phyloP scores from a whole-genome alignment of 2,329 filamentous ascomycete species.

The Venturia oleaginea region DNA sequence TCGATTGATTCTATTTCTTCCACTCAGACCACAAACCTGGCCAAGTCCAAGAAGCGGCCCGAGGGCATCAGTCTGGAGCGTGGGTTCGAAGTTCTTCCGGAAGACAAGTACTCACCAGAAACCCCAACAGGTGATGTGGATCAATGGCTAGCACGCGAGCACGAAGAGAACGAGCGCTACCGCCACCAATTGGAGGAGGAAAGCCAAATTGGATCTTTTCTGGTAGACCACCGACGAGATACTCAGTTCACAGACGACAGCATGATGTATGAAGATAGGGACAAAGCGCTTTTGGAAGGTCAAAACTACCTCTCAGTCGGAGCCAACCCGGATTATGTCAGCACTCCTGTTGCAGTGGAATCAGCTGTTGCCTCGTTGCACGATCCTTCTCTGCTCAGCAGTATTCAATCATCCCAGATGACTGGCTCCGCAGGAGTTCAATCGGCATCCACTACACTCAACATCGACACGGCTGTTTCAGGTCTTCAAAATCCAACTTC shows the following conservation, averaged over 20 bases:
- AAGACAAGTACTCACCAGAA: conserved; percentile 27
- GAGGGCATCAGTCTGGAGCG: conserved; percentile 45
- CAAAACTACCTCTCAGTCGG: conserved; percentile 63
- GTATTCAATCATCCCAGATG: conserved; percentile 28
- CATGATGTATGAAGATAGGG: conserved; percentile 30
- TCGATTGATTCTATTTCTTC: conserved; percentile 53
- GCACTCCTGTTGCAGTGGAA: conserved; percentile 65
- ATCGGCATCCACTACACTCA: not conserved
- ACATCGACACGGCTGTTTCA: not conserved
- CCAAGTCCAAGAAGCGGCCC: conserved; percentile 43
- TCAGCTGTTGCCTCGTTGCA: conserved; percentile 86
- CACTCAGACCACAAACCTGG: conserved; percentile 48
- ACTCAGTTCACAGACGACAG: conserved; percentile 39
- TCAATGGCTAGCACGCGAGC: conserved; percentile 43
- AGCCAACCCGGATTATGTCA: conserved; percentile 67
- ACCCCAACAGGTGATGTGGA: conserved; percentile 32
- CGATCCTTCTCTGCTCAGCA: conserved; percentile 65
- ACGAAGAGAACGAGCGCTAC: conserved; percentile 52
- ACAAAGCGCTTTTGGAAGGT: conserved; percentile 48
- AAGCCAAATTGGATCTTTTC: conserved; percentile 39
- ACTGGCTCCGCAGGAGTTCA: conserved; percentile 16
- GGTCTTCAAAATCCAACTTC: not conserved
- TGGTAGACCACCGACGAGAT: conserved; percentile 20
- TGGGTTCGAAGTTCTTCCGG: conserved; percentile 40
- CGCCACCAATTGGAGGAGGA: conserved; percentile 34